Base-by-base conservation (phyloP, 805 yeast species). In the Hemisphaericaspora nanyangensis region DNA sequence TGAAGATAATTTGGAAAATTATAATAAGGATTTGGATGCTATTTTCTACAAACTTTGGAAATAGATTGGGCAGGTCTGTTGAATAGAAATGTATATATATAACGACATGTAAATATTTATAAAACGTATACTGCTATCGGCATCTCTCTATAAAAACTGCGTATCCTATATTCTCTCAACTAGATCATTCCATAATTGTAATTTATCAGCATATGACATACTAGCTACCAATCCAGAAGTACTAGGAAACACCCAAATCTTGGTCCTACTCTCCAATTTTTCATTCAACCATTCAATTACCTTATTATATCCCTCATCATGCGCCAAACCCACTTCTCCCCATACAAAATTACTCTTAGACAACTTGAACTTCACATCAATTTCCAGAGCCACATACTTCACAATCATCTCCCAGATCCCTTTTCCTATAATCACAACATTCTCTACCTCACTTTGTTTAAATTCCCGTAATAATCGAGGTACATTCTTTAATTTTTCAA, bases 351-450 rank as follows among this genome's bases (percentile, higher is more conserved):
- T 43, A 6, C 49, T 46, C 24, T 56, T 49, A 15, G 52, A 47
- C 25, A 59, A 44, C 30, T 59, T 52, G 29, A 48, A 38, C 18
- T 54, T 51, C 16, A 67, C 64, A 5, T 56, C 51, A 30, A 59
- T 42, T 37, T 48, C 50, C 7, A 35, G 38, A 12, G 50, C 51
- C 40, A 59, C 38, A 44, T 52, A 65, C 45, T 63, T 68, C 37
- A 74, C 66, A 0, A 84, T 56, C 3, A 72, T 55, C 39, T 81
- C 86, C 87, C 88, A 84, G 6, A 84, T 80, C 0, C 88, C 88
- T 48, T 82, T 81, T 1, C 93, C 93, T 3, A 84, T 76, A 17
- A 85, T 58, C 25, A 83, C 80, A 0, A 81, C 60, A 25, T 64
- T 60, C 20, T 55, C 47, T 0, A 85, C 78, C 1, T 54, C 39